Evolutionary conservation across 495 filamentous ascomycete genomes (phyloP).

Genomic region (Umbilicaria muhlenbergii): DNA sequence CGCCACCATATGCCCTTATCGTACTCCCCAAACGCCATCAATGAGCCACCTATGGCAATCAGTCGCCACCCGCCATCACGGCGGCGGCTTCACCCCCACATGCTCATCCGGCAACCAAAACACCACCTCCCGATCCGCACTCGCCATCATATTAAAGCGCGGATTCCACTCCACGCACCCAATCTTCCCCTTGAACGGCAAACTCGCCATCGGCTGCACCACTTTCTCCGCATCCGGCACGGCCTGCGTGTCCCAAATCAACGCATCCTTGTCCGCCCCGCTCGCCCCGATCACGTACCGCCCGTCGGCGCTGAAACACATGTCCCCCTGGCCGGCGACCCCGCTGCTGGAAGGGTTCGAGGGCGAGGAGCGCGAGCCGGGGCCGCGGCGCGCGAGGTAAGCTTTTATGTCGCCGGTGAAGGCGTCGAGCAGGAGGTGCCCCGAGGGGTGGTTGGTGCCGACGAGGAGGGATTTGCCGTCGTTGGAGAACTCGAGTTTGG

Average conservation of each 20-base stretch:
- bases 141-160: slow-evolving; percentile 74
- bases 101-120: slow-evolving; percentile 81
- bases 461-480: slow-evolving; percentile 79
- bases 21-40: too few relatives aligned
- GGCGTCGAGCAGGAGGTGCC: slow-evolving; percentile 82
- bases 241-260: slow-evolving; percentile 68
- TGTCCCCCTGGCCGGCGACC: slow-evolving; percentile 55
- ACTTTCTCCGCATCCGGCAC: slow-evolving; percentile 33
- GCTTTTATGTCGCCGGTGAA: slow-evolving; percentile 65
- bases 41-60: too few relatives aligned
- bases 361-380: slow-evolving; percentile 1
- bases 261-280: slow-evolving; percentile 48
- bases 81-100: slow-evolving; percentile 15
- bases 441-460: slow-evolving; percentile 52
- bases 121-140: slow-evolving; percentile 70
- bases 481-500: slow-evolving; percentile 80
- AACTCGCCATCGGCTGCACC: slow-evolving; percentile 44
- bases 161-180: slow-evolving; percentile 79
- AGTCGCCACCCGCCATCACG: too few relatives aligned
- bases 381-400: slow-evolving; percentile 14
- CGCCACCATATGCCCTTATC: too few relatives aligned
- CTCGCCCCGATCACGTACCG: slow-evolving; percentile 68
- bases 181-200: slow-evolving; percentile 51
- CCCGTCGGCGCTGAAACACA: slow-evolving; percentile 77
- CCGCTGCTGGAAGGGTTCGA: not conserved